Conservation (phyloP, 1,139 yeast genomes). For the Tardiomyces digboiensis region DNA sequence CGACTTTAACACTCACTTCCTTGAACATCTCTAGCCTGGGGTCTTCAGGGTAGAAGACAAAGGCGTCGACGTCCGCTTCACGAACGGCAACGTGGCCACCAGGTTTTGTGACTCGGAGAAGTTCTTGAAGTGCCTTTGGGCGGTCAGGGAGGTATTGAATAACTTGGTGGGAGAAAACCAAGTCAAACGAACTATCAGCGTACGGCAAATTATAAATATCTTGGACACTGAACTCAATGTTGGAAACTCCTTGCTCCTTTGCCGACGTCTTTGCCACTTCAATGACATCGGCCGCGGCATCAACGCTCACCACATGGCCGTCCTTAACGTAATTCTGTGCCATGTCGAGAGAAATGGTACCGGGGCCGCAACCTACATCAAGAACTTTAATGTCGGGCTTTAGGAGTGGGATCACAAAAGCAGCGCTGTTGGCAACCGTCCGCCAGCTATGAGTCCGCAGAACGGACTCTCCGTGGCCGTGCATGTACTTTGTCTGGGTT, state of each 20-base stretch:
- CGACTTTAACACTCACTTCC: constrained; percentile 10
- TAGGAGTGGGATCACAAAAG: constrained; percentile 25
- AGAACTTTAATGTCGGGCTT: constrained; percentile 24
- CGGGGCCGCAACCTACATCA: constrained; percentile 38
- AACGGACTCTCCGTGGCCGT: constrained; percentile 19
- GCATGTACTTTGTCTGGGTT: constrained; percentile 12
- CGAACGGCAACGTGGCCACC: constrained; percentile 24
- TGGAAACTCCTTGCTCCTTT: constrained; percentile 11
- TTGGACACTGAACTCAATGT: constrained; percentile 26
- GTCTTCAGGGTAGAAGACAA: constrained; percentile 15
- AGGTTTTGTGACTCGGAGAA: constrained; percentile 19
- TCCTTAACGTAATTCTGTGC: constrained; percentile 25
- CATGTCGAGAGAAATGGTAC: constrained; percentile 31
- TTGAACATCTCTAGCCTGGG: constrained; percentile 11
- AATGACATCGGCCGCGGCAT: constrained; percentile 27
- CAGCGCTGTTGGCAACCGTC: constrained; percentile 26
- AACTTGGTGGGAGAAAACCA: constrained; percentile 34
- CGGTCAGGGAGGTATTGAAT: constrained; percentile 32
- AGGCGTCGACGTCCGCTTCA: constrained; percentile 25
- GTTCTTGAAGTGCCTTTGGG: constrained; percentile 18
- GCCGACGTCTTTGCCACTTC: constrained; percentile 20
- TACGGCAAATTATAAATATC: constrained; percentile 29
- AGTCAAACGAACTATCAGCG: constrained; percentile 31
- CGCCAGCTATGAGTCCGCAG: constrained; percentile 30
- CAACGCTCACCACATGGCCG: constrained; percentile 30